Conservation (phyloP, 306 rosid genomes). For the Sicyos edulis region DNA sequence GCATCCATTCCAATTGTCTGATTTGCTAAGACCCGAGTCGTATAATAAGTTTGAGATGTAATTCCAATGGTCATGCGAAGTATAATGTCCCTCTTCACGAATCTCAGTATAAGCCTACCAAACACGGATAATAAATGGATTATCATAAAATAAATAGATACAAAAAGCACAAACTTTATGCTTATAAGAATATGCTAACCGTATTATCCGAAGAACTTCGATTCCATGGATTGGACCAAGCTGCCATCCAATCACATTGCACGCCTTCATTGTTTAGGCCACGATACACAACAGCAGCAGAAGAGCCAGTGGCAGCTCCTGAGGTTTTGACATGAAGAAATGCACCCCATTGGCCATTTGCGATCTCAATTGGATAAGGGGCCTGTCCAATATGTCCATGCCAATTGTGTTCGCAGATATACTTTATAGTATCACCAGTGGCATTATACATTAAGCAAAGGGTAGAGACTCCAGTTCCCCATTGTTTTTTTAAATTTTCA, state of each 20-base stretch:
- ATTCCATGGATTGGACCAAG: constrained; percentile 11
- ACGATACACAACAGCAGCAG: neutral
- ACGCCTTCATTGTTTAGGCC: rapidly evolving
- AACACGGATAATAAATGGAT: neutral
- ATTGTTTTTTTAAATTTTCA: neutral
- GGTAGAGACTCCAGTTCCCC: neutral
- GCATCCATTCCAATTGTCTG: neutral
- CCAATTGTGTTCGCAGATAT: neutral
- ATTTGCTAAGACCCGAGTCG: neutral
- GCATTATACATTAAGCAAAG: neutral
- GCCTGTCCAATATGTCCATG: neutral
- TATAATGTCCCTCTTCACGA: neutral
- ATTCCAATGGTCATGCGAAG: neutral
- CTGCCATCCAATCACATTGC: neutral
- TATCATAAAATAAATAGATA: no score
- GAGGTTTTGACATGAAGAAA: neutral
- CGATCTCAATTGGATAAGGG: neutral
- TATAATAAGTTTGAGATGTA: neutral
- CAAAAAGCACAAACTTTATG: no score
- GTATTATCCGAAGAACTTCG: neutral
- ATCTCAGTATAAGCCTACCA: neutral
- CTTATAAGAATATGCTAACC: neutral
- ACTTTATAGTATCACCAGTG: neutral
- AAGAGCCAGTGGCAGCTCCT: neutral
- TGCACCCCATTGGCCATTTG: constrained; percentile 24